These are phyloP conservation scores for Phytophthora pinifolia DNA, from an alignment of 352 stramenopile genomes.

Conservation along the genomic window DNA sequence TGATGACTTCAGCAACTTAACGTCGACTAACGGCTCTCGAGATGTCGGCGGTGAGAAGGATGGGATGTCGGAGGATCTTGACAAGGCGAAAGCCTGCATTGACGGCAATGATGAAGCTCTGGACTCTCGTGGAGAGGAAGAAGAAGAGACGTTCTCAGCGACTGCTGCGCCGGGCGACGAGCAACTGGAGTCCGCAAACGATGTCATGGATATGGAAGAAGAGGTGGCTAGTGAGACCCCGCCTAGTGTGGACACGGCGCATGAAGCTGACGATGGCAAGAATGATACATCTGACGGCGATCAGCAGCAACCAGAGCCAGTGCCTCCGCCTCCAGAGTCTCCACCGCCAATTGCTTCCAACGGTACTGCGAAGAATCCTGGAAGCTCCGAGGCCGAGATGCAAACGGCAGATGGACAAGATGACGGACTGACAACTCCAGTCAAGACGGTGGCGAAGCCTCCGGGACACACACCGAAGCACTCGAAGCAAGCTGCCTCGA, in stretches of 20 bases:
- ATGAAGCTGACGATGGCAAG: constrained; percentile 3
- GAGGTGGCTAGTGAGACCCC: not conserved
- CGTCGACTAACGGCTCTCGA: not conserved
- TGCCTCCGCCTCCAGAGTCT: not conserved
- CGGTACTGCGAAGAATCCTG: too few species aligned
- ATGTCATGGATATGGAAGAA: constrained; percentile 1
- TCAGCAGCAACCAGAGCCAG: not conserved
- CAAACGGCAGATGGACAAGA: not conserved
- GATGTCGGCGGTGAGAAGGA: not conserved
- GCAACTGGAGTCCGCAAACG: not conserved
- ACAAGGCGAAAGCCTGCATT: too few species aligned
- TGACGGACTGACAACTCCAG: not conserved
- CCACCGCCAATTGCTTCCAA: not conserved
- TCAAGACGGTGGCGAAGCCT: not conserved
- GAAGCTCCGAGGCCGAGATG: too few species aligned
- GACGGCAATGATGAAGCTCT: too few species aligned
- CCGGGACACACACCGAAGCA: constrained; percentile 12
- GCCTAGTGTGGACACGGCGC: not conserved
- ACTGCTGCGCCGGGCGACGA: not conserved
- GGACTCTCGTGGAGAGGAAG: not conserved
- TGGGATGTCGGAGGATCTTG: too few species aligned
- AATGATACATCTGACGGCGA: not conserved
- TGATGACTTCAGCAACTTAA: constrained; percentile 2
- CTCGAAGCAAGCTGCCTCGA: constrained; percentile 5
- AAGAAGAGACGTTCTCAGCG: not conserved